phyloP scores from a whole-genome alignment of 2,329 filamentous ascomycete species.

The Blumeria hordei region DNA sequence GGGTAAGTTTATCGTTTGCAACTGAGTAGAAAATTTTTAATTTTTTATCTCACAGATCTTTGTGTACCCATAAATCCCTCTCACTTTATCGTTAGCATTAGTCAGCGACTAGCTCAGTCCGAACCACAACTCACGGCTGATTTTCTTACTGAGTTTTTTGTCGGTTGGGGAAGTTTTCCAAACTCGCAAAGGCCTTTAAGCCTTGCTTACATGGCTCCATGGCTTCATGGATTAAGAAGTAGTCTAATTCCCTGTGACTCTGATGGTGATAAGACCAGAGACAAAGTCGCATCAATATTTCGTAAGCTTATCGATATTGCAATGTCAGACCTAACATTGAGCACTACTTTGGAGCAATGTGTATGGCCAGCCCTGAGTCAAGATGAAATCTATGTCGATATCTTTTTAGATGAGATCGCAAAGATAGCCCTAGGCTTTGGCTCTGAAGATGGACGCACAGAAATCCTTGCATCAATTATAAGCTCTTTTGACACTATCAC shows the following conservation, averaged over 20 bases:
- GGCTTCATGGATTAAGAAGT: conserved; percentile 36
- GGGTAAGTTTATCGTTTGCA: conserved; percentile 18
- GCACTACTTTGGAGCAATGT: conserved; percentile 35
- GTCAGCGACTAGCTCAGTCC: conserved; percentile 33
- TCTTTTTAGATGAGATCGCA: conserved; percentile 41
- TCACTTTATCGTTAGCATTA: conserved; percentile 39
- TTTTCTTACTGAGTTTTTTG: conserved; percentile 50
- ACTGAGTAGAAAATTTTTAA: background rate
- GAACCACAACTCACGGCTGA: conserved; percentile 44
- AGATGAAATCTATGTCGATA: conserved; percentile 40
- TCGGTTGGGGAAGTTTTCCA: conserved; percentile 45
- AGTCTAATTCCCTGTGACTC: conserved; percentile 31
- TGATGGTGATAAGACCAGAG: conserved; percentile 40
- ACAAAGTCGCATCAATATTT: conserved; percentile 38
- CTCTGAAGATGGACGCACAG: conserved; percentile 31
- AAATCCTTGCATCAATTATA: conserved; percentile 36
- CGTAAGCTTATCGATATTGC: conserved; percentile 42
- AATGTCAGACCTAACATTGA: conserved; percentile 32
- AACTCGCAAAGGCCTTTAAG: conserved; percentile 42
- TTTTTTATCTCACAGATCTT: conserved; percentile 22
- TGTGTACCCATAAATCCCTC: conserved; percentile 38
- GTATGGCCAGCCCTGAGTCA: conserved; percentile 40
- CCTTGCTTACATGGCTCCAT: conserved; percentile 45
- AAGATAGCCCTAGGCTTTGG: conserved; percentile 36
- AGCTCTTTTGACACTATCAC: conserved; percentile 40